A percentile compares a stretch with the other conserved stretches of the same genome.
These are phyloP conservation scores for Solanum hybrid DNA, from an alignment of 305 asterid genomes.

Conservation along the genomic window DNA sequence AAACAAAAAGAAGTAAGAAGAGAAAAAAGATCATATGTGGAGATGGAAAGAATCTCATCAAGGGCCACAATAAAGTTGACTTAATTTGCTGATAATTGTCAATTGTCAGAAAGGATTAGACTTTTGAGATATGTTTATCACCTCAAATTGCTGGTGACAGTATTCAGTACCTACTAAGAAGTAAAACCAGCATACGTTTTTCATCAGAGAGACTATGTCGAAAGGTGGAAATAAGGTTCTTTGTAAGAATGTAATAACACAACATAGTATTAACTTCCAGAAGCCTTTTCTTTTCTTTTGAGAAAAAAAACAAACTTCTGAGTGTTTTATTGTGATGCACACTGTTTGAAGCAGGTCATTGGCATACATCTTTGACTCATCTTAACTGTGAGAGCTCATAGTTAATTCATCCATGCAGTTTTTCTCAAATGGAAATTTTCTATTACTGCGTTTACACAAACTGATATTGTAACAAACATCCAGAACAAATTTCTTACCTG, in stretches of 20 bases:
- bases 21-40: background rate
- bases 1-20: background rate
- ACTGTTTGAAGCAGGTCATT: background rate
- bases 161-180: background rate
- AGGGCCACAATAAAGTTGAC: background rate
- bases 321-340: background rate
- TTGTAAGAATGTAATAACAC: background rate
- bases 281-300: background rate
- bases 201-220: background rate
- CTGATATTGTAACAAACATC: background rate
- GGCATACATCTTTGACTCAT: background rate
- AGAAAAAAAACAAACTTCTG: background rate
- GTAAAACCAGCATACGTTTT: background rate
- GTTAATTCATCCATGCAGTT: background rate
- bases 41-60: background rate
- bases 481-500: constrained; percentile 44
- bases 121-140: background rate
- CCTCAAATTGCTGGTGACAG: background rate
- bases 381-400: background rate
- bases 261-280: background rate
- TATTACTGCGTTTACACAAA: background rate
- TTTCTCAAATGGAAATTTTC: background rate
- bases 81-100: background rate
- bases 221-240: background rate
- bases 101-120: background rate